Evolutionary conservation across 2,329 filamentous ascomycete species (phyloP), one percentile per base, ranked within the genome.

Genomic region (Fusarium proliferatum): DNA sequence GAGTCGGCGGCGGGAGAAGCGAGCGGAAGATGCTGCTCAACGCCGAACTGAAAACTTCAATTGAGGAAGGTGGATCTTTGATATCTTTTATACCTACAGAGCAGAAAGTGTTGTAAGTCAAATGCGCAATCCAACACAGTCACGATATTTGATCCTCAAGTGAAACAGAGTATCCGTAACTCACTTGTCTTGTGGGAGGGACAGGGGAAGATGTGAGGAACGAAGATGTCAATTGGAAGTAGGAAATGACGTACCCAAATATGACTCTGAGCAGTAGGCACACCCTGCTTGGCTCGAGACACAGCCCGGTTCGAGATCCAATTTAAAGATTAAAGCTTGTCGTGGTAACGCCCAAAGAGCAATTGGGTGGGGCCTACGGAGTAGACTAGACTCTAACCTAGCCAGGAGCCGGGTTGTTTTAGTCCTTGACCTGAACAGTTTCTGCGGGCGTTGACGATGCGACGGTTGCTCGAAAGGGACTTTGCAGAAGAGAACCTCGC

Each of bases 281-380:
- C 58, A 42, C 53, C 55, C 62, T 64, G 64, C 42, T 70, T 60
- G 46, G 42, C 51, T 61, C 17, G 60, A 73, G 60, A 67, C 71
- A 73, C 66, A 73, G 71, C 70, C 66, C 66, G 46, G 58, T 52
- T 63, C 33, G 43, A 73, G 57, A 61, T 73, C 39, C 51, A 69
- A 51, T 56, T 73, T 67, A 64, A 39, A 67, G 58, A 67, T 67
- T 67, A 71, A 71, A 58, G 64, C 49, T 62, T 60, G 48, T 52
- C 42, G 70, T 68, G 34, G 63, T 68, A 38, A 53, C 38, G 28
- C 56, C 49, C n/a, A 73, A 70, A 61, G 49, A 43, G 55, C 23
- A 73, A 55, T 30, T 48, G 42, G 42, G 59, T 61, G 51, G 46
- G 64, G 39, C n/a, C 46, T 41, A 33, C 30, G 30, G 30, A 33